phyloP scores from a whole-genome alignment of 139 green algal species.

The Bryopsis sp. region DNA sequence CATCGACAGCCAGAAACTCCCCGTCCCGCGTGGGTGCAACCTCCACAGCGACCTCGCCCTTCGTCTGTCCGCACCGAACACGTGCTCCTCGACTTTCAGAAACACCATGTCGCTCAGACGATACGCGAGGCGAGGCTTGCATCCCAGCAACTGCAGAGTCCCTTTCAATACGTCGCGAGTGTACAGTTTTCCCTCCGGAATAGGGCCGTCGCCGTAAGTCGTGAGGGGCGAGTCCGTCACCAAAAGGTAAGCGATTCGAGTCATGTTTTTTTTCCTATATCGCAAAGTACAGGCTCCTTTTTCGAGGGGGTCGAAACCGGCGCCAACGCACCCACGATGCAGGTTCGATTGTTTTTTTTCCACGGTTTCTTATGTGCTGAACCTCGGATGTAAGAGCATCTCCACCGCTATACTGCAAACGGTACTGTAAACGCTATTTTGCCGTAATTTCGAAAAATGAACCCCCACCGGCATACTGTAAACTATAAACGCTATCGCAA shows the following conservation, averaged over 20 bases:
- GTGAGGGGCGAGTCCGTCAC: not conserved
- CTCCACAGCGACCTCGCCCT: not conserved
- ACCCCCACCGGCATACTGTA: too few relatives aligned
- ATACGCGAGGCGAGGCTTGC: slow-evolving; percentile 61
- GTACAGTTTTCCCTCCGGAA: slow-evolving; percentile 40
- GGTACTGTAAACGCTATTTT: too few relatives aligned
- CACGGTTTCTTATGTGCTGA: too few relatives aligned
- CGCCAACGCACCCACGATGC: too few relatives aligned
- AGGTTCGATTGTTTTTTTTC: too few relatives aligned
- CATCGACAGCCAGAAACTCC: slow-evolving; percentile 4
- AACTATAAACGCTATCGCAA: too few relatives aligned
- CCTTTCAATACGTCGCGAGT: slow-evolving; percentile 50
- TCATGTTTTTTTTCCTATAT: too few relatives aligned
- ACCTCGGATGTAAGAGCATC: too few relatives aligned
- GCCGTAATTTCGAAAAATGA: too few relatives aligned
- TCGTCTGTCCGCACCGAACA: not conserved
- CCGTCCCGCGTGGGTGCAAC: not conserved
- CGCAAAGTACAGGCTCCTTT: too few relatives aligned
- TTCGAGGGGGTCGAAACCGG: too few relatives aligned
- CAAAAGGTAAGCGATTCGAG: not conserved
- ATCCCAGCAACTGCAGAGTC: slow-evolving; percentile 66
- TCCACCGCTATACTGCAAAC: too few relatives aligned
- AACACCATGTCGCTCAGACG: slow-evolving; percentile 36
- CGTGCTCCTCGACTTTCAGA: not conserved
- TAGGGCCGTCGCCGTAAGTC: not conserved